Percentiles rank a stretch among this genome's conserved stretches.
phyloP scores from a whole-genome alignment of 2,329 filamentous ascomycete species.

The Aureobasidium sp. region DNA sequence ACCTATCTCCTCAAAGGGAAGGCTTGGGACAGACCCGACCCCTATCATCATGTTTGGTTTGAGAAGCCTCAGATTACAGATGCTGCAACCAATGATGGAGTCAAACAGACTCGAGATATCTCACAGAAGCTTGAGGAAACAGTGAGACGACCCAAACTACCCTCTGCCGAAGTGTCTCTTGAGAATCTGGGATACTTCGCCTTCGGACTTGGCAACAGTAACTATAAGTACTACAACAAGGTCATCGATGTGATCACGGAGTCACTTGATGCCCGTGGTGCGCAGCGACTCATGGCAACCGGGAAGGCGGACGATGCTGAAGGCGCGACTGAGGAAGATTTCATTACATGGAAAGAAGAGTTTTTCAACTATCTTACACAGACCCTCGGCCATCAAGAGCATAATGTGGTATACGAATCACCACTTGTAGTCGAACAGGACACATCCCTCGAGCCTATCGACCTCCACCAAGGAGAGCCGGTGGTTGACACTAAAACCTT shows the following conservation, averaged over 20 bases:
- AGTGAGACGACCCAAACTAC: background rate
- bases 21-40: slow-evolving; percentile 5
- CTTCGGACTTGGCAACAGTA: slow-evolving; percentile 97
- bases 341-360: slow-evolving; percentile 34
- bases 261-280: slow-evolving; percentile 28
- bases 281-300: slow-evolving; percentile 25
- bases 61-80: background rate
- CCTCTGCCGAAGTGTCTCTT: background rate
- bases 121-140: background rate
- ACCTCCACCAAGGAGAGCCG: slow-evolving; percentile 25
- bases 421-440: slow-evolving; percentile 24
- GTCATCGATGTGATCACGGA: slow-evolving; percentile 31
- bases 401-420: slow-evolving; percentile 28
- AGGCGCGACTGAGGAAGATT: slow-evolving; percentile 36
- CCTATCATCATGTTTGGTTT: slow-evolving; percentile 1
- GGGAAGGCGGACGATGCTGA: slow-evolving; percentile 35
- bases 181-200: slow-evolving; percentile 31
- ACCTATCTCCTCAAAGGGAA: slow-evolving; percentile 1
- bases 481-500: background rate
- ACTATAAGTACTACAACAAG: slow-evolving; percentile 62
- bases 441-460: slow-evolving; percentile 19
- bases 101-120: slow-evolving; percentile 1
- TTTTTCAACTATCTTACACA: slow-evolving; percentile 27
- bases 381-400: slow-evolving; percentile 27
- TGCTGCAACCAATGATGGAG: background rate